Percentiles rank a stretch among this genome's conserved stretches.
Evolutionary conservation across 139 green algal species (phyloP).

Genomic region (Chlorella sp.): DNA sequence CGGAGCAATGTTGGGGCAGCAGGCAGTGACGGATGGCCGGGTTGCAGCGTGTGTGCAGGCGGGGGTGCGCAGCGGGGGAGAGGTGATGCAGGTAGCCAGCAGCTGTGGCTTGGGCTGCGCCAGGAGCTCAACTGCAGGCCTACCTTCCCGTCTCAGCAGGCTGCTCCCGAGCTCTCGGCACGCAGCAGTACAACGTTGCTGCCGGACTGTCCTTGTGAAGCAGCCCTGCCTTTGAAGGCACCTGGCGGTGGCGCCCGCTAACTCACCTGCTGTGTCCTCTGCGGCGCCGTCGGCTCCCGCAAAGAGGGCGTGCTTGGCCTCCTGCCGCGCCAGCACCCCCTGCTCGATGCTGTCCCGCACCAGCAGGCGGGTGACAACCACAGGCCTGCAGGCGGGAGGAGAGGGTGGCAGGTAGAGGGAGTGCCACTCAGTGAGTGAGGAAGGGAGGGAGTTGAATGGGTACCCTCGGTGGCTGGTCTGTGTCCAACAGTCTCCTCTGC

Average conservation of each 20-base stretch:
- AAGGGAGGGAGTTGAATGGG: background rate
- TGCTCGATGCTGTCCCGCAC: slow-evolving; percentile 57
- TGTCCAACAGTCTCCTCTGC: too few relatives aligned
- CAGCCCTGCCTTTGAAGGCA: background rate
- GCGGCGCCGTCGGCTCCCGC: background rate
- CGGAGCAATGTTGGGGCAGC: background rate
- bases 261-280: slow-evolving; percentile 26
- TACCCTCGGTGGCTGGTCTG: too few relatives aligned
- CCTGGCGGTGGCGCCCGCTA: background rate
- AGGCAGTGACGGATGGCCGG: background rate
- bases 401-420: background rate
- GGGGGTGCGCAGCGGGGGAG: background rate
- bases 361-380: slow-evolving; percentile 54
- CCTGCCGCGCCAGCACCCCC: slow-evolving; percentile 28
- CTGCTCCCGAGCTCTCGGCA: background rate
- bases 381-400: slow-evolving; percentile 2
- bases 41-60: too few relatives aligned
- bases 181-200: background rate
- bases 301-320: slow-evolving; percentile 38
- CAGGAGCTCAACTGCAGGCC: background rate
- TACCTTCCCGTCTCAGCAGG: background rate
- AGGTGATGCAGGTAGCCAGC: background rate
- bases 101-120: too few relatives aligned
- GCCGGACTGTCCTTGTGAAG: background rate
- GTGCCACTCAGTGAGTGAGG: background rate